Percentiles rank a stretch among this genome's conserved stretches.
Conservation (phyloP, 108 stramenopile genomes). For the Tribonema minus region DNA sequence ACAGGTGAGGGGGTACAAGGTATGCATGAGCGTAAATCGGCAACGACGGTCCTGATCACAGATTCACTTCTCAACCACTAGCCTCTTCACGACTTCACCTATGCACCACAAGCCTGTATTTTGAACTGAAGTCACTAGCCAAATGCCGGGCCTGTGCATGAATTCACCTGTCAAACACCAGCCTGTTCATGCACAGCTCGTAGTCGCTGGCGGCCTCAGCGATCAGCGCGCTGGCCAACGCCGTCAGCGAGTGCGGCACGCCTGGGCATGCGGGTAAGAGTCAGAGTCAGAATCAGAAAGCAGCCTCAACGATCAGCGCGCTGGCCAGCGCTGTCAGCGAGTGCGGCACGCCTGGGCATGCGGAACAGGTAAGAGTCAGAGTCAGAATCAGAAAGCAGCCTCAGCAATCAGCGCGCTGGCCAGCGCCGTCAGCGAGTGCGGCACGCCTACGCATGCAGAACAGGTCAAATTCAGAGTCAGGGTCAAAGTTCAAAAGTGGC, state of each 20-base stretch:
- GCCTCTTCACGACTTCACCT: too few relatives aligned
- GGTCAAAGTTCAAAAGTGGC: background rate
- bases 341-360: background rate
- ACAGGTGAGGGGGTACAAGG: too few relatives aligned
- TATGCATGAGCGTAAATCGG: too few relatives aligned
- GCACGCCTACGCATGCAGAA: background rate
- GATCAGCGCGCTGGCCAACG: constrained; percentile 25
- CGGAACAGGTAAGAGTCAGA: background rate
- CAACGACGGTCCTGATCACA: too few relatives aligned
- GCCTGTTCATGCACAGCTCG: constrained; percentile 36
- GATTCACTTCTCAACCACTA: too few relatives aligned
- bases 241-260: background rate
- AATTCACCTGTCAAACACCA: constrained; percentile 31
- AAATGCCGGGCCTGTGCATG: too few relatives aligned
- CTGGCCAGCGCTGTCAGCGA: background rate
- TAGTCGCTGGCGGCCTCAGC: constrained; percentile 38
- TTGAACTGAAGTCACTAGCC: too few relatives aligned
- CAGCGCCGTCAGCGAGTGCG: background rate
- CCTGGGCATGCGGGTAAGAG: background rate
- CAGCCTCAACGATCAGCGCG: background rate
- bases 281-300: background rate
- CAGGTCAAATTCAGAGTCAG: background rate
- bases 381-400: too few relatives aligned
- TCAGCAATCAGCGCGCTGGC: constrained; percentile 39
- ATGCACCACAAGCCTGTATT: background rate